Evolutionary conservation across 192 early-diverging fungal genomes (phyloP), one percentile per base, ranked within the genome.

Genomic region (Obelidium mucronatum): DNA sequence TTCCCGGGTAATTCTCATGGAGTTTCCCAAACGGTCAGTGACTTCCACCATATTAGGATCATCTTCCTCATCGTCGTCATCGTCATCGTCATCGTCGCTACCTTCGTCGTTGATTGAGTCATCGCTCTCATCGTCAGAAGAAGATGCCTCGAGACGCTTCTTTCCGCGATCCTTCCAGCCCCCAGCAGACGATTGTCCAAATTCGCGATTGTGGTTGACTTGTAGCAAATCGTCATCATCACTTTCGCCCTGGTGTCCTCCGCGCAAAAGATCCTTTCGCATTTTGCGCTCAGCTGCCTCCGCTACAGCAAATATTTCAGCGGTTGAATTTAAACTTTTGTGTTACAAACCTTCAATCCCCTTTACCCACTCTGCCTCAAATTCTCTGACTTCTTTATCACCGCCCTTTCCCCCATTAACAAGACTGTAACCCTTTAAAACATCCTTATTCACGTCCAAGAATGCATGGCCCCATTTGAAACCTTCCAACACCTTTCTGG

Each of bases 401-500:
- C 78, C 33, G 84, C 73, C 24, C 91, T 92, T 54, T 91, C 89
- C 48, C 86, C 89, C 89, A 94, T 96, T 44, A 83, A 84, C 0
- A 86, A 82, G 59, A 48, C 58, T 62, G 77, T 99, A 99, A 55
- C 80, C 85, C 53, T 87, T 78, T 34, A 99, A 80, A 35, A 99
- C 81, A 19, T 88, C 86, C 87, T 84, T 88, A 79, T 99, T 99
- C 8, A 99, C 88, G 62, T 95, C 91, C 51, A 88, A 87, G 77
- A 99, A 99, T 0, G 91, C 92, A 78, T 96, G 93, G 22, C 98
- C 98, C 96, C 96, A 98, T 63, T 92, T 96, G 88, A 99, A 99
- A 69, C 92, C 92, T 59, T 82, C 82, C 70, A 99, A 85, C 39
- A 98, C 75, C 17, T 85, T 83, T 75, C 95, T 92, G 33, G 24